These are phyloP conservation scores for Osmozyma mogii DNA, from an alignment of 805 yeast genomes.

Conservation along the genomic window DNA sequence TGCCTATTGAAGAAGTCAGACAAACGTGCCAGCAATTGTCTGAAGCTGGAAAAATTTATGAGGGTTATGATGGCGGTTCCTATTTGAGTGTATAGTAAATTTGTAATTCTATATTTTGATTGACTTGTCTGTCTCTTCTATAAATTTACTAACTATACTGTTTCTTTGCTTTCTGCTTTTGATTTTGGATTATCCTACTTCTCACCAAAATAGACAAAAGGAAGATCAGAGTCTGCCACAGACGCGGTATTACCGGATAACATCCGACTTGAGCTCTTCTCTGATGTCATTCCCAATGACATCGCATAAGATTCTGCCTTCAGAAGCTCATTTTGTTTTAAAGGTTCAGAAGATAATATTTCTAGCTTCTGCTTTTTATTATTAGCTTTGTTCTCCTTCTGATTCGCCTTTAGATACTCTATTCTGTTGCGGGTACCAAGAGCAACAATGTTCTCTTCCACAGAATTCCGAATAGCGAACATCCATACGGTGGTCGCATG, in stretches of 20 bases:
- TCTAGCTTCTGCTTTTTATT: too few species aligned
- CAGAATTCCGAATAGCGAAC: constrained; percentile 75
- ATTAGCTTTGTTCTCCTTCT: constrained; percentile 6
- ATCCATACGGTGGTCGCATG: constrained; percentile 84
- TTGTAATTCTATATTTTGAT: too few species aligned
- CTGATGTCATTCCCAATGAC: constrained; percentile 5
- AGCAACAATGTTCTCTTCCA: constrained; percentile 81
- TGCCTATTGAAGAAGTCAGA: constrained; percentile 42
- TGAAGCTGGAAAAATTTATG: constrained; percentile 62
- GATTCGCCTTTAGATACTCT: constrained; percentile 21
- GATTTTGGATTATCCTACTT: too few species aligned
- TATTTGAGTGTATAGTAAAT: constrained; percentile 33
- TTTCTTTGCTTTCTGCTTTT: too few species aligned
- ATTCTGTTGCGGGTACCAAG: constrained; percentile 57
- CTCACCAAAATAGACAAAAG: constrained; percentile 10
- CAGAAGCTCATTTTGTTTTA: constrained; percentile 9
- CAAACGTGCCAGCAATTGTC: constrained; percentile 45
- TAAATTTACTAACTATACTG: too few species aligned
- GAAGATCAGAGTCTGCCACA: constrained; percentile 9
- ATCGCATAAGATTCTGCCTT: constrained; percentile 14
- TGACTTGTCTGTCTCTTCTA: too few species aligned
- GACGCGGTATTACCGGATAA: constrained; percentile 6
- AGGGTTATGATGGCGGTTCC: constrained; percentile 60
- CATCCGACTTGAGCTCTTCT: constrained; percentile 1
- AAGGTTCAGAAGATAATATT: too few species aligned